A percentile compares a stretch with the other conserved stretches of the same genome.
phyloP scores from a whole-genome alignment of 1,284 basidiomycete genomes.

The Leucocoprinus gongylophorus region DNA sequence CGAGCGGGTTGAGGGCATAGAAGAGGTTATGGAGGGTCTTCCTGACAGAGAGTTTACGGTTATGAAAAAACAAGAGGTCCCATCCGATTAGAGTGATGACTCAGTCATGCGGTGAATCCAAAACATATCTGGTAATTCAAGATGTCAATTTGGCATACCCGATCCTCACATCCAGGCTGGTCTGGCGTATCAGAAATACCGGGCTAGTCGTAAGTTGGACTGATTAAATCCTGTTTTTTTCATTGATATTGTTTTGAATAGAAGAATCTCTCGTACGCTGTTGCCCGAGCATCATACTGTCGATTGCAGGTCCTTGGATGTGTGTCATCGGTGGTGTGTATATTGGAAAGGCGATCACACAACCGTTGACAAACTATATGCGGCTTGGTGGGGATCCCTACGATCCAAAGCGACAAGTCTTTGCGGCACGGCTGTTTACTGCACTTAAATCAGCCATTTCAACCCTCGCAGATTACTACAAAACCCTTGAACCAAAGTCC shows the following conservation, averaged over 20 bases:
- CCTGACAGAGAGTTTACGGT: neutral
- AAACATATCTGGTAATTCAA: neutral
- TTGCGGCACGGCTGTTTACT: neutral
- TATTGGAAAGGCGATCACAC: slow-evolving; percentile 22
- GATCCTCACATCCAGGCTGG: neutral
- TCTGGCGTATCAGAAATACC: neutral
- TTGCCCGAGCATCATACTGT: slow-evolving; percentile 27
- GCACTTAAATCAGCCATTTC: neutral
- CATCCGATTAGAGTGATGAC: neutral
- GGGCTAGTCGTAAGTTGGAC: neutral
- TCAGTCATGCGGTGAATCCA: neutral
- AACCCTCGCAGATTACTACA: neutral
- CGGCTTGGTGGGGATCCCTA: slow-evolving; percentile 13
- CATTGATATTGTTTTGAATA: neutral
- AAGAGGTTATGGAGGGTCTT: neutral
- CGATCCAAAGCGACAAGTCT: neutral
- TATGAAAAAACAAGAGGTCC: neutral
- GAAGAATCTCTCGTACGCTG: slow-evolving; percentile 15
- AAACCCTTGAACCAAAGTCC: neutral
- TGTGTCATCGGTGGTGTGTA: slow-evolving; percentile 23
- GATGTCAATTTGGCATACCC: neutral
- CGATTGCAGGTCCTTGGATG: slow-evolving; percentile 23
- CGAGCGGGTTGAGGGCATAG: neutral
- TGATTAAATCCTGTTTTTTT: neutral
- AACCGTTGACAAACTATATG: slow-evolving; percentile 23